Evolutionary conservation across 2,329 filamentous ascomycete species (phyloP).

Genomic region (Pseudohalonectria lignicola): DNA sequence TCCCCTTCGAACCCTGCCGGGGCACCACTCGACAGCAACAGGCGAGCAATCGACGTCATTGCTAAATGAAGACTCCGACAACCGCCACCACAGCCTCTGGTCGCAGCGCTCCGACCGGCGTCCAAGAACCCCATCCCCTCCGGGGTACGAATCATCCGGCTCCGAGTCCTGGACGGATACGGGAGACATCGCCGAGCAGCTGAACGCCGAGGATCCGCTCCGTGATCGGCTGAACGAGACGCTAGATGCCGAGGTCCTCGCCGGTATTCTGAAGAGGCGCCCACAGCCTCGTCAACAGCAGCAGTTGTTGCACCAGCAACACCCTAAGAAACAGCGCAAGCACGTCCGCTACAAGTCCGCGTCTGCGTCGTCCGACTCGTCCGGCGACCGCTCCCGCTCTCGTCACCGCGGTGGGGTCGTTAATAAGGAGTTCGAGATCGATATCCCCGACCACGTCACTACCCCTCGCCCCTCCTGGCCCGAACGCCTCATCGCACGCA

Average conservation of each 20-base stretch:
- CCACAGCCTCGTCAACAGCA: constrained; percentile 21
- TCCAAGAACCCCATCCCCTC: constrained; percentile 13
- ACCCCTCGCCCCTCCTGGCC: constrained; percentile 48
- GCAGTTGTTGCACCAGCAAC: not conserved
- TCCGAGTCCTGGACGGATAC: constrained; percentile 79
- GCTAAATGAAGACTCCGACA: constrained; percentile 24
- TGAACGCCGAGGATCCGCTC: constrained; percentile 72
- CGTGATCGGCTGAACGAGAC: constrained; percentile 54
- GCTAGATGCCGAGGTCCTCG: constrained; percentile 50
- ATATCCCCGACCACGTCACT: constrained; percentile 59
- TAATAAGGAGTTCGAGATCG: constrained; percentile 71
- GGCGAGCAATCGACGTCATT: constrained; percentile 33
- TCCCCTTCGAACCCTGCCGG: constrained; percentile 65
- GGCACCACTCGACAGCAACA: constrained; percentile 19
- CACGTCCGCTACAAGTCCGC: constrained; percentile 55
- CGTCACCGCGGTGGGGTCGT: constrained; percentile 29
- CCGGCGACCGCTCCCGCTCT: constrained; percentile 15
- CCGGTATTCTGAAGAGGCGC: constrained; percentile 34
- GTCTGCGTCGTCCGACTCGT: constrained; percentile 15
- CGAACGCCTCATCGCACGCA: constrained; percentile 62
- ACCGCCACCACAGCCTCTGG: constrained; percentile 27
- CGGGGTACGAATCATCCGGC: constrained; percentile 25
- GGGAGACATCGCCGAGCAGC: constrained; percentile 87
- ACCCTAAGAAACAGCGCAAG: constrained; percentile 37
- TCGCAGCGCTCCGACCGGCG: too few relatives aligned